Base-by-base conservation (phyloP, 169 alveolate genomes). In the Cryptosporidium meleagridis region DNA sequence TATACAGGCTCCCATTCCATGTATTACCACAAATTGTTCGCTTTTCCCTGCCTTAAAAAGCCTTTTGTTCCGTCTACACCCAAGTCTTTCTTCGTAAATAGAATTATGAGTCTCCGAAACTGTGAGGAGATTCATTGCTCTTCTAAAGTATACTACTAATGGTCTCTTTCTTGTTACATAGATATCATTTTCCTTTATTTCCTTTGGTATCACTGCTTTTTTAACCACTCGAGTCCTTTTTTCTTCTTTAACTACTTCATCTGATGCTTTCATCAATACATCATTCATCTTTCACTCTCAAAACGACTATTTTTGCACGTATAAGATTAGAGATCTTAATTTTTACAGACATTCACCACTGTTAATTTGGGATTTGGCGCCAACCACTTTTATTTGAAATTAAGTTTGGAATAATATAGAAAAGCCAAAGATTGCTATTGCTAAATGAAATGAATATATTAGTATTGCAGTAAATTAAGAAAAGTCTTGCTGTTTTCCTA, bases 1-100 rank as follows among this genome's bases (percentile, higher is more conserved):
- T 41, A 80, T 80, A n/a, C 89, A 80, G 9, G 89, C 89, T 29
- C 89, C 89, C 89, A 80, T 80, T 5, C 89, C 89, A 16, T 80
- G 75, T 18, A 80, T 62, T 0, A 65, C 69, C 0, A 80, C 89
- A 33, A 7, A 35, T 16, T 18, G 44, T 10, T 48, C 35, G 6
- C 8, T 35, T 10, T 37, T 41, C 2, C 59, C 75, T 45, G 18
- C 2, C 21, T 39, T 62, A 6, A 9, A 12, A 21, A 62, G 29
- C 23, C 29, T 80, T 62, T 80, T 80, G 39, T 80, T 80, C 3
- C 89, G 69, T 41, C 75, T 80, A 21, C 62, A 61, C 8, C 89
- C 89, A 9, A 80, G 45, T 12, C 89, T 59, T 29, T 80, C 75
- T 48, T 61, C 39, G 52, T 80, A 80, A 44, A 80, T 80, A 10